A percentile compares a stretch with the other conserved stretches of the same genome.
phyloP scores from a whole-genome alignment of 495 filamentous ascomycete genomes.

The Daldinia decipiens region DNA sequence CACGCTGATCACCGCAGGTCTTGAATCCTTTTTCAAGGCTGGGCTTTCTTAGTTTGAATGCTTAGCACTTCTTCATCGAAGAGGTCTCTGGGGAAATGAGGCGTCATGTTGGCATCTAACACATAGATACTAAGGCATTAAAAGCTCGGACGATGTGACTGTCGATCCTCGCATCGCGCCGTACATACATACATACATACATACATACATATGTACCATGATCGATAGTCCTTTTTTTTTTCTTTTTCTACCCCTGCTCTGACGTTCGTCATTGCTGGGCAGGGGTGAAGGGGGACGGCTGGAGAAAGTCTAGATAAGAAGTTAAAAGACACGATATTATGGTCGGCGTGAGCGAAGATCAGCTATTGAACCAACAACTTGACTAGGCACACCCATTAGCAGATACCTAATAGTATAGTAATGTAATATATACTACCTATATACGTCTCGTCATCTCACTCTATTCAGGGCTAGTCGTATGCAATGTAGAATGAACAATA shows the following conservation, averaged over 20 bases:
- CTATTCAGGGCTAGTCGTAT: constrained; percentile 16
- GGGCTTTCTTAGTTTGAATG: constrained; percentile 27
- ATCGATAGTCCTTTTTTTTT: constrained; percentile 37
- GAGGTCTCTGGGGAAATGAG: constrained; percentile 43
- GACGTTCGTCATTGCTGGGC: constrained; percentile 43
- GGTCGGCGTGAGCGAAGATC: not conserved
- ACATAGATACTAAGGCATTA: constrained; percentile 35
- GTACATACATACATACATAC: constrained; percentile 24
- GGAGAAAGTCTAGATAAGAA: constrained; percentile 24
- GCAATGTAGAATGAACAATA: constrained; percentile 23
- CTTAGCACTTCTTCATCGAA: constrained; percentile 28
- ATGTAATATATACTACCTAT: constrained; percentile 5
- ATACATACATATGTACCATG: constrained; percentile 39
- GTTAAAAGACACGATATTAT: constrained; percentile 10
- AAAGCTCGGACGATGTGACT: constrained; percentile 47
- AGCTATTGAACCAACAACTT: not conserved
- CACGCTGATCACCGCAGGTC: constrained; percentile 43
- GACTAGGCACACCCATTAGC: not conserved
- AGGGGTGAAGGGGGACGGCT: constrained; percentile 20
- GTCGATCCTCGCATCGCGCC: constrained; percentile 46
- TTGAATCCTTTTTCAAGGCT: constrained; percentile 36
- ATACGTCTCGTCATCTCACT: constrained; percentile 11
- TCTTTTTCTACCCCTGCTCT: constrained; percentile 30
- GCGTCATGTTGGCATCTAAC: constrained; percentile 41
- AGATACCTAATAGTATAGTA: constrained; percentile 12